Evolutionary conservation across 805 yeast species (phyloP).

Genomic region (Yamadazyma nakazawae): DNA sequence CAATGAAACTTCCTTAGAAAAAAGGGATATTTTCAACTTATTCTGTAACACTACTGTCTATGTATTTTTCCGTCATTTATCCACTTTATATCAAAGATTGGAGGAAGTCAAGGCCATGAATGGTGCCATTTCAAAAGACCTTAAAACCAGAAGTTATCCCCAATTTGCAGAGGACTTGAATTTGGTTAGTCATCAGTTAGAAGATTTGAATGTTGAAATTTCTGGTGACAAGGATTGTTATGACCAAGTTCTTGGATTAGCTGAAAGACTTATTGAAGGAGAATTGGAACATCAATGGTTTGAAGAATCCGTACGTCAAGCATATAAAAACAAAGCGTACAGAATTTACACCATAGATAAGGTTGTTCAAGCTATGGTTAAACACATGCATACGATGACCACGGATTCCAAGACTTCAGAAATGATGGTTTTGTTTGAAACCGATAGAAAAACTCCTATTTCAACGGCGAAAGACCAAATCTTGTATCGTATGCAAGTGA

Average conservation of each 20-base stretch:
- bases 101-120: constrained; percentile 72
- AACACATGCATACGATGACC: constrained; percentile 82
- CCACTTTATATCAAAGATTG: constrained; percentile 77
- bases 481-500: constrained; percentile 81
- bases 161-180: constrained; percentile 86
- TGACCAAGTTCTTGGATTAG: constrained; percentile 68
- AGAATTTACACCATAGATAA: constrained; percentile 91
- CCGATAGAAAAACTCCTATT: constrained; percentile 59
- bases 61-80: constrained; percentile 82
- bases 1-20: constrained; percentile 21
- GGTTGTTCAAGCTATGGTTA: constrained; percentile 67
- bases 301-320: constrained; percentile 94
- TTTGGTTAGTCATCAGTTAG: constrained; percentile 73
- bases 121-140: constrained; percentile 67
- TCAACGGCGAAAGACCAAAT: constrained; percentile 88
- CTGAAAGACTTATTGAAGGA: constrained; percentile 79
- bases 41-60: constrained; percentile 88
- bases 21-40: constrained; percentile 62
- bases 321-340: constrained; percentile 89
- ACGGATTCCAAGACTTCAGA: constrained; percentile 79
- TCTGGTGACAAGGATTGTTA: constrained; percentile 64
- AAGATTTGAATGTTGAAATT: constrained; percentile 75
- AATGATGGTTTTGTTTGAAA: constrained; percentile 75
- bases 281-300: constrained; percentile 91
- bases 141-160: constrained; percentile 58